A percentile compares a stretch with the other conserved stretches of the same genome.
These are phyloP conservation scores for Myxozyma monticola DNA, from an alignment of 805 yeast species.

Conservation along the genomic window DNA sequence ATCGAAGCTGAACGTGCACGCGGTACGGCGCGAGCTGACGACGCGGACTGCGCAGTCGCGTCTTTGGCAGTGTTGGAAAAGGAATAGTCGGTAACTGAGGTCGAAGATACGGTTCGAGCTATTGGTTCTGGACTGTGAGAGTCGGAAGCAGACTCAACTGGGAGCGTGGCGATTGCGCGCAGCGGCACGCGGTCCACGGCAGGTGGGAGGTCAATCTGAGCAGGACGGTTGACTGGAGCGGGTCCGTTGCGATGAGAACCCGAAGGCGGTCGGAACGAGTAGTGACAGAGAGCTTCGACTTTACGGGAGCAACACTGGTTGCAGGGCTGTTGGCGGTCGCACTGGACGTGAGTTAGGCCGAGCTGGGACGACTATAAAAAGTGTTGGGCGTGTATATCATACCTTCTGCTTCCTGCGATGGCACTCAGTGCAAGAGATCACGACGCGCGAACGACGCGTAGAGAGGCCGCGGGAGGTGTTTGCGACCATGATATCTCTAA, in stretches of 20 bases:
- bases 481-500: too few species aligned
- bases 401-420: slow-evolving; percentile 30
- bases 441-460: slow-evolving; percentile 22
- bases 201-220: too few species aligned
- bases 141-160: too few species aligned
- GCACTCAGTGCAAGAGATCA: slow-evolving; percentile 29
- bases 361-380: neutral
- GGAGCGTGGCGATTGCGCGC: too few species aligned
- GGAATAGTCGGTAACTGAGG: neutral
- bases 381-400: neutral
- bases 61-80: neutral
- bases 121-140: too few species aligned
- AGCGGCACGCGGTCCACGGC: too few species aligned
- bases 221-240: too few species aligned
- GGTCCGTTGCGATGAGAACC: neutral
- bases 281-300: slow-evolving; percentile 23
- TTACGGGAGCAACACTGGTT: slow-evolving; percentile 24
- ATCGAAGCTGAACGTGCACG: neutral
- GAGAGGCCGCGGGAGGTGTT: too few species aligned
- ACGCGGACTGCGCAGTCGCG: neutral
- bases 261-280: slow-evolving; percentile 7
- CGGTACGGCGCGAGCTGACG: slow-evolving; percentile 1
- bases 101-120: neutral
- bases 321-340: slow-evolving; percentile 28
- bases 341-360: slow-evolving; percentile 6